Conservation (phyloP, 495 filamentous ascomycete species). For the Achaetomiella virescens region DNA sequence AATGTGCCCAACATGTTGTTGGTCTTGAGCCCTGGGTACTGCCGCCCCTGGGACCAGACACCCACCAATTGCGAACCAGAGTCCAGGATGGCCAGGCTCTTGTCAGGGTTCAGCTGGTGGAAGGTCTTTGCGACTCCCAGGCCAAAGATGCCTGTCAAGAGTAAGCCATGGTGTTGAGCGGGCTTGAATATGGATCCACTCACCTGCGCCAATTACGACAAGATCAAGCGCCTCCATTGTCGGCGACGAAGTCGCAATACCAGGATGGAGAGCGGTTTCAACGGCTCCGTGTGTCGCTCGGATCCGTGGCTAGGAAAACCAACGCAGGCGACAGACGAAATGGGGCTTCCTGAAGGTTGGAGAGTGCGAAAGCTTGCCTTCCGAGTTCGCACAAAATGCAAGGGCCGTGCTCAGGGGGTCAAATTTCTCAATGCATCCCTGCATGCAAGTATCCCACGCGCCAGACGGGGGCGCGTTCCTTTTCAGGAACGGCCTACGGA, state of each 20-base stretch:
- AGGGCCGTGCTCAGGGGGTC: too few relatives aligned
- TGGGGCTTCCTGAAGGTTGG: too few relatives aligned
- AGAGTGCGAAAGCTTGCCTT: too few relatives aligned
- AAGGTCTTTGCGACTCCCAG: constrained; percentile 39
- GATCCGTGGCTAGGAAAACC: too few relatives aligned
- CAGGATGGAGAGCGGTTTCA: background rate
- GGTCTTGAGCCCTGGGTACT: constrained; percentile 63
- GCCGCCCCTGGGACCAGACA: constrained; percentile 58
- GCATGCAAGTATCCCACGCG: too few relatives aligned
- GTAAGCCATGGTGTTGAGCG: background rate
- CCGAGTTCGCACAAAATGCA: too few relatives aligned
- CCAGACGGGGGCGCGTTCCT: too few relatives aligned
- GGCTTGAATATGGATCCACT: constrained; percentile 6
- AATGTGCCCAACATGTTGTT: constrained; percentile 58
- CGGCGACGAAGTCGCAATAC: background rate
- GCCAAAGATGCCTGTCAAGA: constrained; percentile 34
- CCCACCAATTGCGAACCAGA: constrained; percentile 51
- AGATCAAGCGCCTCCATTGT: constrained; percentile 40
- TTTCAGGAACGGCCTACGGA: too few relatives aligned
- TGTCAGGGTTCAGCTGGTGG: constrained; percentile 35
- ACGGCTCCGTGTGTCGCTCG: too few relatives aligned
- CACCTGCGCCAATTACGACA: constrained; percentile 43
- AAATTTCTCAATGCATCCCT: too few relatives aligned
- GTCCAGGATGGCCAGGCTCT: constrained; percentile 36
- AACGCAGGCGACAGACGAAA: too few relatives aligned